Base-by-base conservation (phyloP, 495 filamentous ascomycete species). In the Lichenothelia convexa region DNA sequence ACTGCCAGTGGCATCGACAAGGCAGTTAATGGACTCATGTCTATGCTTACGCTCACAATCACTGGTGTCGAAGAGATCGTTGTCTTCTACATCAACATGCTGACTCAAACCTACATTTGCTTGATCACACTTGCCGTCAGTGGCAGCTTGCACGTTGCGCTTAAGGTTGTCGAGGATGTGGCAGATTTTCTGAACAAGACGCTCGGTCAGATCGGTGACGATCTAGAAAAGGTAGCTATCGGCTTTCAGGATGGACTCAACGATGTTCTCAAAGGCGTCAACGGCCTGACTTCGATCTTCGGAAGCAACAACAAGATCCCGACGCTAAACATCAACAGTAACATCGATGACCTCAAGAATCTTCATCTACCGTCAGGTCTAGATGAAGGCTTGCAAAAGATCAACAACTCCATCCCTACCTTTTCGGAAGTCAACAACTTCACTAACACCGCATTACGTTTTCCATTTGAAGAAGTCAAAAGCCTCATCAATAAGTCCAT, bases 71-170 rank as follows among this genome's bases (percentile, higher is more conserved):
- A 93, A 59, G 74, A 80, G 50, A 71, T 97, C 15, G 70, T 95
- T 32, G 60, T 93, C 36, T 95, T 95, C 58, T 62, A 81, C 47
- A 75, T 95, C 57, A 80, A 89, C 53, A 70, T 93, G 60, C 68
- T 93, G 58, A 83, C 80, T 21, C 73, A 72, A 32, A 92, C 82
- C 4, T 94, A 91, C 49, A 63, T 81, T 39, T 97, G 89, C 48
- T 62, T 97, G 18, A 78, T 84, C 47, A 75, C 75, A 8, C 63
- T 93, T 44, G 78, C 78, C 9, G 70, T 94, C 29, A 64, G 74
- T 36, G 82, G 83, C 32, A 78, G 71, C 45, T 60, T 93, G 30
- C 69, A 78, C 20, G 73, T 71, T 21, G 75, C 78, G 0, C 58
- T 80, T 30, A 58, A 65, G 23, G 59, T 83, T 22, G 67, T 83